Conservation (phyloP, 305 asterid species). For the Fraxinus floribunda region DNA sequence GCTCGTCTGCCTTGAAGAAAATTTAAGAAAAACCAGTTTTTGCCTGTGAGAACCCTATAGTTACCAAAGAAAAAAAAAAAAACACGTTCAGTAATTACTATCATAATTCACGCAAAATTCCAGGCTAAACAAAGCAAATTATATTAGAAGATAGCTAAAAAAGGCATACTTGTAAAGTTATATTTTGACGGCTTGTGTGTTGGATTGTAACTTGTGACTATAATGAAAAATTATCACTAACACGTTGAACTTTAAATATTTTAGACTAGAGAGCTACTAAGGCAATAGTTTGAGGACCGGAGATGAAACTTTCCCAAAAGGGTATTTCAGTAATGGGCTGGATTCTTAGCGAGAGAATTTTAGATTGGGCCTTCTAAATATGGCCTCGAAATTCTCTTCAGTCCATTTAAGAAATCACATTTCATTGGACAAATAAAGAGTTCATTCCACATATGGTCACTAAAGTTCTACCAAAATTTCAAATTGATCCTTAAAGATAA, state of each 20-base stretch:
- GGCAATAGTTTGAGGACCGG: too few relatives aligned
- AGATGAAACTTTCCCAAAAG: background rate
- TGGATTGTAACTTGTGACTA: too few relatives aligned
- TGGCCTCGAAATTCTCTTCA: background rate
- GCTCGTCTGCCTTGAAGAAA: slow-evolving; percentile 43
- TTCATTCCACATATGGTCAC: background rate
- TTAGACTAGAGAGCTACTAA: too few relatives aligned
- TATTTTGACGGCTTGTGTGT: background rate
- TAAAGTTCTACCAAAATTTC: too few relatives aligned
- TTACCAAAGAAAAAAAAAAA: slow-evolving; percentile 9
- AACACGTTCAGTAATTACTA: slow-evolving; percentile 4
- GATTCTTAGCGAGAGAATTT: background rate
- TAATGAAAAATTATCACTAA: too few relatives aligned
- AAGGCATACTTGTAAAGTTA: slow-evolving; percentile 30
- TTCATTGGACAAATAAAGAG: background rate
- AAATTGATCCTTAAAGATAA: background rate
- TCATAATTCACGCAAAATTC: background rate
- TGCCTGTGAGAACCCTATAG: slow-evolving; percentile 63
- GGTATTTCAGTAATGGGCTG: background rate
- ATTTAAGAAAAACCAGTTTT: slow-evolving; percentile 54
- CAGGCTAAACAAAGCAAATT: background rate
- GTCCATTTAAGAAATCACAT: background rate
- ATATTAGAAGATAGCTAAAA: background rate
- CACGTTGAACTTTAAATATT: too few relatives aligned
- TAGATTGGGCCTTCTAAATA: background rate